These are phyloP conservation scores for Parasarocladium wereldwijsianum DNA, from an alignment of 2,329 filamentous ascomycete genomes.

Conservation along the genomic window DNA sequence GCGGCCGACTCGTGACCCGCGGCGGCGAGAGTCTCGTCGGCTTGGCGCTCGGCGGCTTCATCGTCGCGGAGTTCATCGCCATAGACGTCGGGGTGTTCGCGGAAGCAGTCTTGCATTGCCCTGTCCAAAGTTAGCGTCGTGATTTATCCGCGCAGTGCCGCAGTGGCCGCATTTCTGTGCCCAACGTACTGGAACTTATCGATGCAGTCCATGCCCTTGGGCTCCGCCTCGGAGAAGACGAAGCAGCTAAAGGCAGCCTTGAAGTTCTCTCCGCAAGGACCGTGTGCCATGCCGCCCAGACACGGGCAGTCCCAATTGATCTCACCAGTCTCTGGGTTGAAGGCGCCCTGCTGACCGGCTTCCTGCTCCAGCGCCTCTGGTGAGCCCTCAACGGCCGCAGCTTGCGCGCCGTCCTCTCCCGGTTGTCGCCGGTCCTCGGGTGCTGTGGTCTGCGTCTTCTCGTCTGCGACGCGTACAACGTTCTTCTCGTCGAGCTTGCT, in stretches of 20 bases:
- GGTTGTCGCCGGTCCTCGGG: slow-evolving; percentile 6
- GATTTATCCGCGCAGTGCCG: neutral
- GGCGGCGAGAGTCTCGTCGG: neutral
- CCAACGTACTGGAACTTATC: slow-evolving; percentile 82
- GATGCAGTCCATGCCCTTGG: slow-evolving; percentile 95
- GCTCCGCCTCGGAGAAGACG: slow-evolving; percentile 85
- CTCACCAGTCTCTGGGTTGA: slow-evolving; percentile 96
- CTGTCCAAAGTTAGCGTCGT: slow-evolving; percentile 29
- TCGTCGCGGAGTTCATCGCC: slow-evolving; percentile 77
- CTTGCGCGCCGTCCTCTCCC: slow-evolving; percentile 6
- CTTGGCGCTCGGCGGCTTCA: slow-evolving; percentile 19
- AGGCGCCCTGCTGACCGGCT: slow-evolving; percentile 75
- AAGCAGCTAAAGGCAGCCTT: slow-evolving; percentile 95
- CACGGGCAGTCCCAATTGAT: slow-evolving; percentile 99
- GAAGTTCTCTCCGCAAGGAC: slow-evolving; percentile 92
- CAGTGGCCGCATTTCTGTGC: too few species aligned
- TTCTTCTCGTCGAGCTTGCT: slow-evolving; percentile 15
- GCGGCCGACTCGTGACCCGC: neutral
- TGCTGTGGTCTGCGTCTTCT: slow-evolving; percentile 9
- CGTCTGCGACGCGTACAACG: slow-evolving; percentile 10
- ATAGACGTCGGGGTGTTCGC: slow-evolving; percentile 83
- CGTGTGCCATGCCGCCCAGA: slow-evolving; percentile 90
- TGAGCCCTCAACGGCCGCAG: slow-evolving; percentile 17
- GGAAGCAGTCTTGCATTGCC: slow-evolving; percentile 96
- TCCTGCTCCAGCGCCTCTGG: slow-evolving; percentile 57